phyloP scores from a whole-genome alignment of 345 rosid species.

The Anacardium occidentale region DNA sequence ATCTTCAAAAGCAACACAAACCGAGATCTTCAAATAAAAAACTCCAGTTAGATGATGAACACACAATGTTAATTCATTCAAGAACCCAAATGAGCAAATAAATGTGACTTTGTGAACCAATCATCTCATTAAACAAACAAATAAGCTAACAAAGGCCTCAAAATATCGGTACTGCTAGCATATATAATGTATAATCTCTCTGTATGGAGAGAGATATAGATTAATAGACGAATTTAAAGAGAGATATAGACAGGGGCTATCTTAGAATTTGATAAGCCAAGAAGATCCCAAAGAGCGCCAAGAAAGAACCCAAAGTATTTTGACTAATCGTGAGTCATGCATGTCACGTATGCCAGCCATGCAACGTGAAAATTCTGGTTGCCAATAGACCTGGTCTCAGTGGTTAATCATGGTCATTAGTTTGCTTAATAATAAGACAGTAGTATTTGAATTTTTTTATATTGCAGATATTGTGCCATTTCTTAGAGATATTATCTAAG shows the following conservation, averaged over 20 bases:
- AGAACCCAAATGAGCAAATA: not conserved
- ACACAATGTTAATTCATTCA: not conserved
- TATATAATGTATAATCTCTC: not conserved
- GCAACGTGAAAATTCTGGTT: no score
- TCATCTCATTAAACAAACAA: not conserved
- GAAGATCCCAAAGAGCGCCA: no score
- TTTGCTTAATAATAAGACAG: no score
- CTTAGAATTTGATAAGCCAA: no score
- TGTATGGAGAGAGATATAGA: not conserved
- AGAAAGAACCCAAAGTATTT: no score
- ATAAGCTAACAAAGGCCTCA: not conserved
- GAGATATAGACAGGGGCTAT: not conserved
- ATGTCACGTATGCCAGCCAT: no score
- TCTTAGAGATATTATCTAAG: no score
- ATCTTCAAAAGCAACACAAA: slow-evolving; percentile 32
- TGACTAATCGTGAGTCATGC: no score
- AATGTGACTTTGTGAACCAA: not conserved
- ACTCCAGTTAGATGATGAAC: slow-evolving; percentile 9
- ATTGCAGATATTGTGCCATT: no score
- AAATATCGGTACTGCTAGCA: not conserved
- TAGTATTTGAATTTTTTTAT: no score
- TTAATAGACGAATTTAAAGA: not conserved
- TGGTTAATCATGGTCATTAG: no score
- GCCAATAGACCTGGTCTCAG: no score
- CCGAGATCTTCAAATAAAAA: slow-evolving; percentile 44